Evolutionary conservation across 257 asterid genomes (phyloP), one percentile per base, ranked within the genome.

Genomic region (Nicotiana tomentosiformis): DNA sequence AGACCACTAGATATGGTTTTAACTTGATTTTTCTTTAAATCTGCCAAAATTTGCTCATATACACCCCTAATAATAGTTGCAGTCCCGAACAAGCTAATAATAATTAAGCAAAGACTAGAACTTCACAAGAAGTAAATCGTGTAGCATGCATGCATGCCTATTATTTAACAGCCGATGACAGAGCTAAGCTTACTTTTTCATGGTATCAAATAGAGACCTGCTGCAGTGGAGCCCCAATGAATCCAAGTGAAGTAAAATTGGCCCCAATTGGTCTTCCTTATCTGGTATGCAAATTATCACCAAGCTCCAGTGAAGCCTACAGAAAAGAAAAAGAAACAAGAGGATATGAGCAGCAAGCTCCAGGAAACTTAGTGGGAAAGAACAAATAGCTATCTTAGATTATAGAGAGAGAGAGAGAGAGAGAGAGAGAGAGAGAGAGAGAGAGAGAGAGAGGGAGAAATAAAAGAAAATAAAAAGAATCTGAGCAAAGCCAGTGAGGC

Each of bases 271-370:
- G 82, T 90, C 96, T 85, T 93, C 95, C 87, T 91, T 92, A 46
- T 89, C 85, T 77, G 98, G 98, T 78, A 92, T 91, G 86, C 97
- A 93, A 78, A 96, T 92, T 84, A 94, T 93, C 84, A 89, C 90
- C 98, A 96, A 91, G 91, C 99, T 96, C 99, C 99, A 96, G 87
- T 96, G 99, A 39, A 18, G 87, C 78, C 99, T 96, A 91, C 82
- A 85, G 39, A 72, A 62, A 81, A 39, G 77, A 81, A 82, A 23
- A 83, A 33, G 74, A 81, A 80, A 78, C 74, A 56, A 14, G 70
- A 60, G 81, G 82, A 80, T 83, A 88, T 64, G 60, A 81, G 56
- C 55, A 77, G 80, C 43, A 68, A 84, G 86, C 76, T 72, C 66
- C 37, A 16, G 37, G 33, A 70, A 72, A 72, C 78, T 1, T 74